phyloP scores from a whole-genome alignment of 2,329 filamentous ascomycete genomes.

The Colletotrichum caudatum region DNA sequence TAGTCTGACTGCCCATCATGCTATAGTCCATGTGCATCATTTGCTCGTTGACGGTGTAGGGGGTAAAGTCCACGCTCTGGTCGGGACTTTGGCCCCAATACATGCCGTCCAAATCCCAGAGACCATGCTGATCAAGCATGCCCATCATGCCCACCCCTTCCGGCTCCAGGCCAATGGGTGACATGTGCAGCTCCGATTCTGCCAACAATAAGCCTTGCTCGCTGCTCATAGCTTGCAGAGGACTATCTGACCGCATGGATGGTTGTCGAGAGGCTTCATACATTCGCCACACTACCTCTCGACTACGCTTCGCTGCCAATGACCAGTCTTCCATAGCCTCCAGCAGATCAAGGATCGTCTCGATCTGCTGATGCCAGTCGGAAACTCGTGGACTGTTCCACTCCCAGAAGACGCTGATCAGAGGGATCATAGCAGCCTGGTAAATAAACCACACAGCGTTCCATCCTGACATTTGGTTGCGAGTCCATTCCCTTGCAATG shows the following conservation, averaged over 20 bases:
- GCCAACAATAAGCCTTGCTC: conserved; percentile 53
- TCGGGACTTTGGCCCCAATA: conserved; percentile 62
- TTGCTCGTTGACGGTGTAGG: conserved; percentile 50
- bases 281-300: conserved; percentile 73
- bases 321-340: conserved; percentile 75
- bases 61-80: conserved; percentile 42
- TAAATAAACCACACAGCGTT: conserved; percentile 86
- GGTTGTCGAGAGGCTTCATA: conserved; percentile 67
- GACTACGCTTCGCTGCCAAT: conserved; percentile 70
- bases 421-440: conserved; percentile 82
- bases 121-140: conserved; percentile 64
- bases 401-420: conserved; percentile 81
- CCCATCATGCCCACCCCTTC: conserved; percentile 64
- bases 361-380: conserved; percentile 69
- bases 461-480: conserved; percentile 83
- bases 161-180: conserved; percentile 63
- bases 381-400: conserved; percentile 61
- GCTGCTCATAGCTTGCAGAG: conserved; percentile 48
- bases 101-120: conserved; percentile 70
- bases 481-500: conserved; percentile 76
- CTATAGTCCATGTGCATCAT: conserved; percentile 54
- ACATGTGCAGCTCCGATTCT: conserved; percentile 61
- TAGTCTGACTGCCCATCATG: conserved; percentile 53
- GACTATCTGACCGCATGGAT: conserved; percentile 48
- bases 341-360: conserved; percentile 69